Evolutionary conservation across 257 asterid species (phyloP).

Genomic region (Petrea volubilis): DNA sequence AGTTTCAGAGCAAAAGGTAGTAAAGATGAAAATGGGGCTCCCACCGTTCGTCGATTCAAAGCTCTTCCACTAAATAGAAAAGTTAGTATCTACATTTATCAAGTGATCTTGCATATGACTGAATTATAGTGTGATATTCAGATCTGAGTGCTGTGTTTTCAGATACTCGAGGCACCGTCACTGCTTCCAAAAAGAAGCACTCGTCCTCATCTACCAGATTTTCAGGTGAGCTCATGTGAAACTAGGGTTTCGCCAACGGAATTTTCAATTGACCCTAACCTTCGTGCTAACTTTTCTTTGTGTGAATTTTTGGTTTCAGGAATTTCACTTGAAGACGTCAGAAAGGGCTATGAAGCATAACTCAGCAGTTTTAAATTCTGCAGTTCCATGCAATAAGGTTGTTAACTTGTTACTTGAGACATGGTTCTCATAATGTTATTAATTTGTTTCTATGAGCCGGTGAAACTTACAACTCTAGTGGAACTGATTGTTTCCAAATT

Average conservation of each 20-base stretch:
- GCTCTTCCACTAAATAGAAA: conserved; percentile 92
- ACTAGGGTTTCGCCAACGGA: not conserved
- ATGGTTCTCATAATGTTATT: conserved; percentile 22
- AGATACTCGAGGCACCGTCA: conserved; percentile 87
- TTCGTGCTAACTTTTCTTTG: conserved; percentile 22
- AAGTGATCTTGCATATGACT: not conserved
- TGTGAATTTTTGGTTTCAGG: conserved; percentile 52
- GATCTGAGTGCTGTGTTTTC: conserved; percentile 26
- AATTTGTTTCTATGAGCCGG: conserved; percentile 6
- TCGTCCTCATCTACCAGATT: conserved; percentile 58
- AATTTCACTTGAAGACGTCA: conserved; percentile 80
- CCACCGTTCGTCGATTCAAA: conserved; percentile 66
- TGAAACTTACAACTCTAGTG: not conserved
- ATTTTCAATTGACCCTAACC: not conserved
- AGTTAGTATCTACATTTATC: conserved; percentile 42
- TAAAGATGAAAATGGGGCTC: conserved; percentile 47
- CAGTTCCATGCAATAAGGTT: conserved; percentile 47
- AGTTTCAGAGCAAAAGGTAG: conserved; percentile 57
- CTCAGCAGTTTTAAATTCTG: conserved; percentile 43
- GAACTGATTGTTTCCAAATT: not conserved
- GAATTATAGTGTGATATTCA: conserved; percentile 25
- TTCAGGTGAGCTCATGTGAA: conserved; percentile 58
- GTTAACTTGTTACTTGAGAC: not conserved
- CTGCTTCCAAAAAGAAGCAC: conserved; percentile 74
- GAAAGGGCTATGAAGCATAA: conserved; percentile 80